Evolutionary conservation across 2,329 filamentous ascomycete genomes (phyloP).

Genomic region (Penicillium sp.): DNA sequence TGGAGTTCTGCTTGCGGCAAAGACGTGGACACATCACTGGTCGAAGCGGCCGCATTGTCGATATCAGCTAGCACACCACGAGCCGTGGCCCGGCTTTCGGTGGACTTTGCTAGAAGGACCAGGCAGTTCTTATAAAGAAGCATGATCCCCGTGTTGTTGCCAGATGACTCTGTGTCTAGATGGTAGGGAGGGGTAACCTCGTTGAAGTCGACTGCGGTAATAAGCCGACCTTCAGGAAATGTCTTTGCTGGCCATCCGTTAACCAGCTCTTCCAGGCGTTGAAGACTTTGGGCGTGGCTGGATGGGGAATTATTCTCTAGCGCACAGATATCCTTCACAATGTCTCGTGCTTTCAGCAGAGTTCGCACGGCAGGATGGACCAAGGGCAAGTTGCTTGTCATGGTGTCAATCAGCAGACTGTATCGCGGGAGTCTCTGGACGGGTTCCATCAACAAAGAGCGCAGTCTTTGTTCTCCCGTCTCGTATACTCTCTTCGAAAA

Average conservation of each 20-base stretch:
- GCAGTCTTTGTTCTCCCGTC: conserved; percentile 84
- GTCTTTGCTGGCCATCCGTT: conserved; percentile 72
- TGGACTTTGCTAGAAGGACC: conserved; percentile 70
- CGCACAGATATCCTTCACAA: conserved; percentile 94
- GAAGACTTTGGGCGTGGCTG: conserved; percentile 71
- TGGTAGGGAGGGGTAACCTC: conserved; percentile 73
- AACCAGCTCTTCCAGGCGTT: conserved; percentile 71
- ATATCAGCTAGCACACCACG: conserved; percentile 79
- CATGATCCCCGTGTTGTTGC: conserved; percentile 64
- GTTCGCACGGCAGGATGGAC: conserved; percentile 78
- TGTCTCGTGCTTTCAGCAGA: conserved; percentile 84
- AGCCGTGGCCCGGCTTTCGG: conserved; percentile 62
- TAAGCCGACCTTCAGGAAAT: conserved; percentile 71
- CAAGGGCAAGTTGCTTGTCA: conserved; percentile 78
- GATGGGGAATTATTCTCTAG: conserved; percentile 67
- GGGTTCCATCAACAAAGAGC: conserved; percentile 90
- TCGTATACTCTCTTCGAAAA: conserved; percentile 77
- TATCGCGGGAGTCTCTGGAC: conserved; percentile 93
- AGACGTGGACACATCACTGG: conserved; percentile 24
- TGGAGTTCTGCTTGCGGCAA: conserved; percentile 61
- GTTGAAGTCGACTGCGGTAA: conserved; percentile 75
- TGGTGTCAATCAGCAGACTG: conserved; percentile 93
- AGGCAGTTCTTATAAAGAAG: conserved; percentile 81
- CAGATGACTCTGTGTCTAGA: conserved; percentile 40
- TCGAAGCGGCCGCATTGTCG: conserved; percentile 69